Evolutionary conservation across 2,329 filamentous ascomycete species (phyloP), one percentile per base, ranked within the genome.

Genomic region (Colletotrichum tropicicola): DNA sequence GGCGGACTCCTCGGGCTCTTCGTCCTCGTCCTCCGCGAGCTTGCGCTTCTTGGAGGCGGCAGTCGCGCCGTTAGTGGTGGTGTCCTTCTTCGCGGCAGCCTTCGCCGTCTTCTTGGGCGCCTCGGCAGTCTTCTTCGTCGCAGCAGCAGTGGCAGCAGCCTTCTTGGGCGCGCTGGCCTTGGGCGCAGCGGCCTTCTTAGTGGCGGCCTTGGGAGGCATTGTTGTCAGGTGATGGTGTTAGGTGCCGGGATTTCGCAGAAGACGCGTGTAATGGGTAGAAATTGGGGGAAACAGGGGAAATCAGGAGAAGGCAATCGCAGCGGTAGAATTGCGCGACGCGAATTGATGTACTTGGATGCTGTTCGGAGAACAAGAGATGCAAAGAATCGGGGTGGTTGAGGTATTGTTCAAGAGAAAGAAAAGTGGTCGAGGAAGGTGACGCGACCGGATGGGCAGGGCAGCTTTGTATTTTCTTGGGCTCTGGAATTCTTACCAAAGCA

Each of bases 71-170:
- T 65, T 65, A 19, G 72, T 72, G 39, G 81, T 67, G 12, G 75
- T 73, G 56, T 71, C 65, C 9, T 70, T 69, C 54, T 73, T 72
- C 12, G 69, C 56, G 21, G 71, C 45, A 1, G 53, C 28, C 28
- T 70, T 70, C 45, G 67, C 61, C 21, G 67, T 70, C 56, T 70
- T 68, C 65, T 73, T 74, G 27, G 71, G 19, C 9, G 62, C 51
- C 30, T 62, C 72, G 52, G 69, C 71, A 5, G 73, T 64, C 70
- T 75, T 74, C 65, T 71, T 73, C 3, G 71, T 53, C 53, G 73
- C 68, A 54, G 69, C 70, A 28, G 68, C 67, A 44, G 63, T 48
- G 51, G 70, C 69, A 19, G 67, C 70, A 27, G 64, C 45, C 30
- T 45, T 64, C 19, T 67, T 69, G n/a, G 75, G 69, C 5, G 70